Evolutionary conservation across 1,139 yeast genomes (phyloP).

Genomic region (Blastobotrys raffinosifermentans): DNA sequence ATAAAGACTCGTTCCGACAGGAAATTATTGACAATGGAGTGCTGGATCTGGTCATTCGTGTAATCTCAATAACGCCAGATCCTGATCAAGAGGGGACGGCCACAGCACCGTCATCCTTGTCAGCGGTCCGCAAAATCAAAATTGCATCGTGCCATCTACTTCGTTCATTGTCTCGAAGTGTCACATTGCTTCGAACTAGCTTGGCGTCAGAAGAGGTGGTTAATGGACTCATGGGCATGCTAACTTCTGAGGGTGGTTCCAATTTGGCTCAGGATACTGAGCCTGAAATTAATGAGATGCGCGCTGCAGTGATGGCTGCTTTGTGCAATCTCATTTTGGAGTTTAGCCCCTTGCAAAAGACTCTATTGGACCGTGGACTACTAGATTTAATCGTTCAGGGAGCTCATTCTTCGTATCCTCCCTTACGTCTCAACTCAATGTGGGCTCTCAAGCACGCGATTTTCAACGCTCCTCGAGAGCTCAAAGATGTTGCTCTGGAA

Average conservation of each 20-base stretch:
- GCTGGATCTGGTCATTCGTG: conserved; percentile 25
- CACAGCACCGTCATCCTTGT: conserved; percentile 10
- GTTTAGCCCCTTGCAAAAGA: conserved; percentile 64
- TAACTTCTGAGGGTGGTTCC: conserved; percentile 18
- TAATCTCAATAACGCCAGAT: too few species aligned
- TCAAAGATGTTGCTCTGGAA: conserved; percentile 30
- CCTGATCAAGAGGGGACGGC: too few species aligned
- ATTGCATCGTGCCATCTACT: conserved; percentile 50
- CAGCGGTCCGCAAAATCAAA: conserved; percentile 25
- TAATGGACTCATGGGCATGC: conserved; percentile 40
- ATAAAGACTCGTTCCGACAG: conserved; percentile 30
- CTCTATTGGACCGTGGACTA: conserved; percentile 50
- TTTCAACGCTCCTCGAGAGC: conserved; percentile 37
- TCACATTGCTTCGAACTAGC: conserved; percentile 61
- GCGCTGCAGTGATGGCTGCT: conserved; percentile 59
- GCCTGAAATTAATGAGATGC: conserved; percentile 41
- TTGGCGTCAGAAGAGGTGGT: conserved; percentile 54
- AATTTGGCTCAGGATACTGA: conserved; percentile 19
- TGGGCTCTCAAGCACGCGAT: conserved; percentile 55
- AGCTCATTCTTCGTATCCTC: conserved; percentile 28
- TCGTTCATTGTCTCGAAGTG: conserved; percentile 70
- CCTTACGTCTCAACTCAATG: conserved; percentile 44
- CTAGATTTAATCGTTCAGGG: conserved; percentile 43
- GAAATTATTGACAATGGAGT: conserved; percentile 31
- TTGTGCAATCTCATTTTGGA: conserved; percentile 75